These are phyloP conservation scores for Ophiostoma quercus DNA, from an alignment of 2,329 filamentous ascomycete species.

Conservation along the genomic window DNA sequence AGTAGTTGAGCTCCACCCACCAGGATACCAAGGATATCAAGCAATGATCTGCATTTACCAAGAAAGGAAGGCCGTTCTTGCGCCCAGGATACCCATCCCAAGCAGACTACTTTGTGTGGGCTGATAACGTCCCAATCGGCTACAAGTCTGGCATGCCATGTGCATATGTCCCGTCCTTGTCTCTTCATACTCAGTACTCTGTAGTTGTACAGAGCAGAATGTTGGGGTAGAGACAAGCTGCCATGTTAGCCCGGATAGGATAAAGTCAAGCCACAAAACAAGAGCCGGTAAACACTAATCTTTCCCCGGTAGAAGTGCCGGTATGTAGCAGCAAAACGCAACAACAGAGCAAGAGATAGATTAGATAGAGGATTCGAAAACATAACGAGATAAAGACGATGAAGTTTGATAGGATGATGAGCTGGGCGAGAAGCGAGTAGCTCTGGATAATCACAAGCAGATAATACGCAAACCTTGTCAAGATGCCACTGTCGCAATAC, in stretches of 20 bases:
- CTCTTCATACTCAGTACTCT: too few relatives aligned
- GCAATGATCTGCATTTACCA: conserved; percentile 3
- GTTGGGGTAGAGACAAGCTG: neutral
- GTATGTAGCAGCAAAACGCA: neutral
- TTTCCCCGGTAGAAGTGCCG: conserved; percentile 2
- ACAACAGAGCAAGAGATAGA: neutral
- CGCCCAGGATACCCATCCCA: neutral
- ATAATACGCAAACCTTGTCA: neutral
- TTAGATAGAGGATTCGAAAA: neutral
- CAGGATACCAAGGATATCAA: neutral
- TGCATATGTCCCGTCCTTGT: neutral
- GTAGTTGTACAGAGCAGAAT: neutral
- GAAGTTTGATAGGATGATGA: neutral
- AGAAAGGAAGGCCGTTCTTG: neutral
- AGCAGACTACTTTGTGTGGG: neutral
- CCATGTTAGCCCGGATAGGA: neutral
- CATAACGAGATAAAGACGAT: neutral
- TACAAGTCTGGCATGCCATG: neutral
- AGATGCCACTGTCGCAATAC: neutral
- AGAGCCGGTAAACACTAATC: conserved; percentile 4
- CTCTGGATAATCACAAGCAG: neutral
- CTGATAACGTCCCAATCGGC: neutral
- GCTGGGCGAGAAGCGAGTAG: too few relatives aligned
- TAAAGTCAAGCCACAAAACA: neutral
- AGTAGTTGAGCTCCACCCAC: neutral